Conservation (phyloP, 495 filamentous ascomycete species). For the Penicillium canescens region DNA sequence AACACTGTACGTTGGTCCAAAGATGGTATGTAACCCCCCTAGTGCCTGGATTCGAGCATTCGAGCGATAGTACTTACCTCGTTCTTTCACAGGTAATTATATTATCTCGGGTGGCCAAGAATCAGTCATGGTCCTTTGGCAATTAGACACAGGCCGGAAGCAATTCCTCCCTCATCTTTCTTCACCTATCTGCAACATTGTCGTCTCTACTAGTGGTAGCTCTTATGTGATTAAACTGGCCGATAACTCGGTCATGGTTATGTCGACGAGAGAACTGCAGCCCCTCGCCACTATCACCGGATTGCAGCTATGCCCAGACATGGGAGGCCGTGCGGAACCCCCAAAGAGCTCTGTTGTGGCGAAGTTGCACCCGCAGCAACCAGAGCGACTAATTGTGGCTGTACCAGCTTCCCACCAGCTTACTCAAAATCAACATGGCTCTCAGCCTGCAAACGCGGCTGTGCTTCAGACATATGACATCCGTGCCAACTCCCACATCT, state of each 20-base stretch:
- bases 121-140: constrained; percentile 92
- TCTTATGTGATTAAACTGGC: constrained; percentile 81
- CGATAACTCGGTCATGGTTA: constrained; percentile 84
- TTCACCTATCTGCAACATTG: constrained; percentile 76
- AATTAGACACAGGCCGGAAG: constrained; percentile 78
- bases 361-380: constrained; percentile 53
- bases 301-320: constrained; percentile 59
- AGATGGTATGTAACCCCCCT: constrained; percentile 66
- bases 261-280: constrained; percentile 84
- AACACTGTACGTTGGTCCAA: constrained; percentile 80
- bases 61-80: constrained; percentile 1
- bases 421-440: constrained; percentile 32
- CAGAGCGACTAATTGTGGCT: constrained; percentile 60
- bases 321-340: constrained; percentile 10
- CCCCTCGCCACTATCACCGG: constrained; percentile 80
- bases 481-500: constrained; percentile 66
- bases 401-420: constrained; percentile 53
- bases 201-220: constrained; percentile 74
- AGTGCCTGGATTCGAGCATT: not conserved
- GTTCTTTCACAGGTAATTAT: constrained; percentile 72
- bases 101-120: constrained; percentile 90
- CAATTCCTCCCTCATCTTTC: constrained; percentile 87
- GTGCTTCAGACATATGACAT: constrained; percentile 85
- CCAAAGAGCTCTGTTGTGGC: constrained; percentile 23
- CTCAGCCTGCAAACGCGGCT: constrained; percentile 40